Base-by-base conservation (phyloP, 1,284 basidiomycete species). In the Boletellus deceptivus region DNA sequence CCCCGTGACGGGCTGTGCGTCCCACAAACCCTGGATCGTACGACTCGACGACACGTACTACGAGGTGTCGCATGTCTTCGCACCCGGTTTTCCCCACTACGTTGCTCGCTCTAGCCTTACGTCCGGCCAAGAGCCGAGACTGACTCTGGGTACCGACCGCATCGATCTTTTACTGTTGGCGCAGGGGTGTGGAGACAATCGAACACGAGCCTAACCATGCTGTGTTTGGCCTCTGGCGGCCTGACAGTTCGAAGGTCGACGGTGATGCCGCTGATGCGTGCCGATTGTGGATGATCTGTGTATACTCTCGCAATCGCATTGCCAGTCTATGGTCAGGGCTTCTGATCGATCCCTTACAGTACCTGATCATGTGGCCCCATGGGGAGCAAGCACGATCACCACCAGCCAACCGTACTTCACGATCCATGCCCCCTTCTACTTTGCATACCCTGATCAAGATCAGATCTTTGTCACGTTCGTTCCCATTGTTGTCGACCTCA, bases 391-490 rank as follows among this genome's bases (percentile, higher is more conserved):
- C 29, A 36, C 49, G 17, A 37, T 56, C 20, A n/a, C 11, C 22
- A 18, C 51, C 14, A 31, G 49, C 10, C 39, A 44, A 14, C 50
- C 49, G 3, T 55, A 52, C 31, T 43, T 60, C 17, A 47, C 48
- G 14, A 39, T 45, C 9, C 53, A 59, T 31, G 48, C 49, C 4
- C 44, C 60, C 16, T 59, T 59, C 44, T 38, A 25, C n/a, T 52
- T 59, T 3, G 50, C 44, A 7, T 31, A 46, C 17, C 34, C 24
- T 9, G 43, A 46, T 14, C 17, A 49, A 6, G 48, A 58, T n/a
- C 35, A 4, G 16, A 49, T 59, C 2, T 4, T 6, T n/a, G 27
- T 25, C 17, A 10, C 35, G 11, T 50, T 49, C 11, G 24, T 22
- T 13, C 52, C 49, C 16, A 6, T 45, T n/a, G 48, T 59, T 20